Conservation (phyloP, 208 protist species). For the Crithidia expoeki region DNA sequence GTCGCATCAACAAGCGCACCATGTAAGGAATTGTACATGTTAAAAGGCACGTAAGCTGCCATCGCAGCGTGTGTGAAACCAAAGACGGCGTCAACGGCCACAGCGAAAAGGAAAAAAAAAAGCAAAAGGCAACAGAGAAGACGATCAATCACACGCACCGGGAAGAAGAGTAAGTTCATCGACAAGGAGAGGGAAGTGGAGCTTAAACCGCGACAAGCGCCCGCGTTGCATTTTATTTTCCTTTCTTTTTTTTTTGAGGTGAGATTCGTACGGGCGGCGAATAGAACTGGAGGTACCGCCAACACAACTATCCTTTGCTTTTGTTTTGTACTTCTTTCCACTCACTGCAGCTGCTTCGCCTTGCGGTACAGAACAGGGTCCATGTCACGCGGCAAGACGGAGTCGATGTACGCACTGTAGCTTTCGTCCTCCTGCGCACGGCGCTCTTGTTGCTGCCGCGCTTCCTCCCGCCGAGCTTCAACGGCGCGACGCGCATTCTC, state of each 20-base stretch:
- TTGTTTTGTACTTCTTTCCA: not conserved
- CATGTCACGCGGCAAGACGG: conserved; percentile 70
- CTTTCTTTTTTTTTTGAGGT: too few species aligned
- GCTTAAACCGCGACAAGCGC: too few species aligned
- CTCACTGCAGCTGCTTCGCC: conserved; percentile 50
- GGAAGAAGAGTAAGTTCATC: too few species aligned
- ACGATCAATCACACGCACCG: not conserved
- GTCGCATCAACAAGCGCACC: not conserved
- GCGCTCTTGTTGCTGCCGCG: conserved; percentile 33
- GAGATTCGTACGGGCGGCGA: too few species aligned
- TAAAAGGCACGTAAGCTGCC: too few species aligned
- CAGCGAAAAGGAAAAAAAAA: conserved; percentile 2
- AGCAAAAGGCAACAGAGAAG: not conserved
- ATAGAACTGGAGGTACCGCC: too few species aligned
- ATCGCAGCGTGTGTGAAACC: too few species aligned
- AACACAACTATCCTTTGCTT: too few species aligned
- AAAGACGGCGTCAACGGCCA: too few species aligned
- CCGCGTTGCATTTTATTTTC: too few species aligned
- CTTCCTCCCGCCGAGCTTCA: conserved; percentile 49
- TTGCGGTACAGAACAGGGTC: conserved; percentile 50
- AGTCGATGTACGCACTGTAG: conserved; percentile 65
- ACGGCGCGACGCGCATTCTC: conserved; percentile 46
- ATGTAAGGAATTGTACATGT: not conserved
- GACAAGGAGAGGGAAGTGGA: too few species aligned
- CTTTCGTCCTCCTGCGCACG: conserved; percentile 57